These are phyloP conservation scores for Hericium alpestre DNA, from an alignment of 768 basidiomycete genomes.

Conservation along the genomic window DNA sequence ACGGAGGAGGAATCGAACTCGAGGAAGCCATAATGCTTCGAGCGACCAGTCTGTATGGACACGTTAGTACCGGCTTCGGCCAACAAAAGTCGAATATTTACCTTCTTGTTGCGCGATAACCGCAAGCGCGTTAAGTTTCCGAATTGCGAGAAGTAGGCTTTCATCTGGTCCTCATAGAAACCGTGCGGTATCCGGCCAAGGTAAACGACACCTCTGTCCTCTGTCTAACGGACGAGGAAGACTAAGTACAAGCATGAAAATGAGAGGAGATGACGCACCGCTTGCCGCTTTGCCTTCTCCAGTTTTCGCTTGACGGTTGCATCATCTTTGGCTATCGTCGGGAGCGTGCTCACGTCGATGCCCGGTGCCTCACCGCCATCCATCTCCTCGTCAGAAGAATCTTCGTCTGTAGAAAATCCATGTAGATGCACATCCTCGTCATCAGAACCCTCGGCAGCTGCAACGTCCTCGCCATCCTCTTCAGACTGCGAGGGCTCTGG, in stretches of 20 bases:
- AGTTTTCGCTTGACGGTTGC: conserved; percentile 53
- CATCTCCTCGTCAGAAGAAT: conserved; percentile 70
- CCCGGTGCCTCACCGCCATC: conserved; percentile 40
- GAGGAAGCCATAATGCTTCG: conserved; percentile 95
- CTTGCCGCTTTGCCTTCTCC: conserved; percentile 46
- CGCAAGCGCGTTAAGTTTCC: conserved; percentile 82
- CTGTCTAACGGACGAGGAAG: conserved; percentile 28
- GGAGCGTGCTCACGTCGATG: conserved; percentile 64
- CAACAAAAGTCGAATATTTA: conserved; percentile 15
- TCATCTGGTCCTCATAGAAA: conserved; percentile 93
- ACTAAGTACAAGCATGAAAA: neutral
- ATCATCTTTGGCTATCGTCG: conserved; percentile 85
- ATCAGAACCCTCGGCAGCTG: neutral
- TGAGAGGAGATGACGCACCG: conserved; percentile 34
- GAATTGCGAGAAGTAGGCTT: conserved; percentile 90
- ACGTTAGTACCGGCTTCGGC: neutral
- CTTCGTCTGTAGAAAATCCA: conserved; percentile 70
- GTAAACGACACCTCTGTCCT: conserved; percentile 76
- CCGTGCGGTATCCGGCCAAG: conserved; percentile 91
- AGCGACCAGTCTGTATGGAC: conserved; percentile 70
- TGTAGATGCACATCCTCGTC: conserved; percentile 39
- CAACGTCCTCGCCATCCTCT: conserved; percentile 20
- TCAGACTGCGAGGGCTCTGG: neutral
- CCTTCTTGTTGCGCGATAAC: conserved; percentile 90
- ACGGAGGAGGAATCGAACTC: conserved; percentile 87